Evolutionary conservation across 345 rosid species (phyloP).

Genomic region (Eucalyptus marginata): DNA sequence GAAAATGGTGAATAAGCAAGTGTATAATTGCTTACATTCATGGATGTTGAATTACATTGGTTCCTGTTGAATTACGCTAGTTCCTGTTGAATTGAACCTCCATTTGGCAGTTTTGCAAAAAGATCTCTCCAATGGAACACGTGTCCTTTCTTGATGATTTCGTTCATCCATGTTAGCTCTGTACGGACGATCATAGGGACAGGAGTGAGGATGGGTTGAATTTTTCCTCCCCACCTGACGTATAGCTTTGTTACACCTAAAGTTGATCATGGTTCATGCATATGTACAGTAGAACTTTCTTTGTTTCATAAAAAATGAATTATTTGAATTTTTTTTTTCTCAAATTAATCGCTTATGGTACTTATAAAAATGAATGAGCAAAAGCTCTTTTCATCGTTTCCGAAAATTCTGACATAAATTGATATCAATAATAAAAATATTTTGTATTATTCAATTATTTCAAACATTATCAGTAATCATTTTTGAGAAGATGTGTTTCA

Average conservation of each 20-base stretch:
- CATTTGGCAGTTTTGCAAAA: background rate
- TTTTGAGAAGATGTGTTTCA: too few relatives aligned
- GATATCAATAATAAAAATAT: too few relatives aligned
- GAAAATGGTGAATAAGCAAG: background rate
- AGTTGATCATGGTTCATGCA: too few relatives aligned
- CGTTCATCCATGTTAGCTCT: background rate
- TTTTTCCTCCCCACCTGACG: too few relatives aligned
- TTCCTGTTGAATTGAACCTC: background rate
- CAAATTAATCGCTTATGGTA: accelerated
- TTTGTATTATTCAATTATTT: too few relatives aligned
- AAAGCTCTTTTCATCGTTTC: accelerated
- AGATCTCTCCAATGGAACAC: background rate
- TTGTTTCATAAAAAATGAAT: too few relatives aligned
- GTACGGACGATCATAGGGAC: background rate
- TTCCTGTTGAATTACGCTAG: background rate
- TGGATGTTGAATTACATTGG: background rate
- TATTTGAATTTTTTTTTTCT: accelerated
- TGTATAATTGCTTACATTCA: background rate
- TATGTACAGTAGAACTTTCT: accelerated
- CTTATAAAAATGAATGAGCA: too few relatives aligned
- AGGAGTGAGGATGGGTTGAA: background rate
- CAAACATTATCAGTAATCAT: too few relatives aligned
- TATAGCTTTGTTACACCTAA: too few relatives aligned
- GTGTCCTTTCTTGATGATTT: background rate
- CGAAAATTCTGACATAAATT: too few relatives aligned